Base-by-base conservation (phyloP, 2,329 filamentous ascomycete species). In the Pseudogymnoascus sp. region DNA sequence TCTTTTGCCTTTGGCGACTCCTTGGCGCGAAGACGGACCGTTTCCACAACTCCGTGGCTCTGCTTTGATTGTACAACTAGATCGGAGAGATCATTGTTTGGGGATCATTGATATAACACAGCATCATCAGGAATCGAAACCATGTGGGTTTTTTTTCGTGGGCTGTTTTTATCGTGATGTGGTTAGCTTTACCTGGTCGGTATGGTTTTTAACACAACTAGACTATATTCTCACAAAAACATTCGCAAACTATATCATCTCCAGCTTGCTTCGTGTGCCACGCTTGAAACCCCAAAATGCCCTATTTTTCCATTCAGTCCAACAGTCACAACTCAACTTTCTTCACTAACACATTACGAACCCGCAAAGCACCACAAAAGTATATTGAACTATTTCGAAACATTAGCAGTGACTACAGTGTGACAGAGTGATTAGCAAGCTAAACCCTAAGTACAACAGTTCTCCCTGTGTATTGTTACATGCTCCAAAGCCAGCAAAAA, bases 141-240 rank as follows among this genome's bases (percentile, higher is more conserved):
- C 35, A 26, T 38, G n/a, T 42, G 59, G 59, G 10, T 40, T 40
- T 33, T 60, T 26, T 38, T 26, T 5, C 59, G 19, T 60, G 59
- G 23, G 35, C 33, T 40, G 23, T 23, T 60, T 60, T 60, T 38
- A 60, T 38, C 59, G 21, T 38, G 59, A 60, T 38, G 59, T 40
- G 35, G 59, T 38, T 60, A 60, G 59, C 59, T 56, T 56, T 56
- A 56, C 50, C 50, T 56, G n/a, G 17, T 56, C 17, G 50, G 50
- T 56, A 56, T 56, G 50, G 50, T 60, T 60, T 60, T 60, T 60
- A 42, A 38, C 59, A 60, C 35, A 40, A 60, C 38, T 60, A 60
- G 59, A 60, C 59, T 60, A 42, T 60, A 40, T 38, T 60, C 59
- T 60, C 38, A 60, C 59, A 60, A 60, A 60, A 60, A 60, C 59